Evolutionary conservation across 148 eudicot species (phyloP), one percentile per base, ranked within the genome.

Genomic region (Rhododendron vialii): DNA sequence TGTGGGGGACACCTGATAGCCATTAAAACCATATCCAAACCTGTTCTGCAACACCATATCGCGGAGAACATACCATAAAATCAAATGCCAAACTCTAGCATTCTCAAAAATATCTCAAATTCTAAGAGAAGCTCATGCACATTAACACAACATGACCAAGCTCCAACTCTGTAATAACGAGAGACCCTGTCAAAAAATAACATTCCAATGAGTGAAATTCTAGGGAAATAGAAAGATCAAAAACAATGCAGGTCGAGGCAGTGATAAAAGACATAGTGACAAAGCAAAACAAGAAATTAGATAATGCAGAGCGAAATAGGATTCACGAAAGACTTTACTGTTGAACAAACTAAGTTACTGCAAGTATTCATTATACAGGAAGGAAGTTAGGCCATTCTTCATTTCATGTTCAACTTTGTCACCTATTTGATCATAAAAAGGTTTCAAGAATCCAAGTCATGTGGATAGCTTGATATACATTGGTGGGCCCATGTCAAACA

Each of bases 41-140:
- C 96, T 93, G 90, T 94, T 95, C 79, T 93, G 93, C 88, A 94
- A 90, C 92, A 84, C 93, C 98, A 97, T 95, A 90, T 91, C 91
- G 88, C 78, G 88, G 92, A 86, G 91, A 91, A 89, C 96, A 96
- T 95, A 91, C 93, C 85, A 86, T 1, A 76, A 55, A 85, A 88
- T 89, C 87, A 86, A 81, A 41, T 82, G 59, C 45, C 67, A 76
- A 86, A 43, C 53, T 78, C 83, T 55, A 76, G 81, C 87, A 82
- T 38, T 36, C 80, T 80, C 75, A 18, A 53, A 71, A 48, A 69
- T 82, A 36, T 80, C 67, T 43, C 47, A 38, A 17, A 26, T 65
- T 63, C 87, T 84, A 78, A 74, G 78, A 76, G 41, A 85, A 82
- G n/a, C 47, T 43, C 30, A 59, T 83, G 48, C 36, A 80, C 78